Evolutionary conservation across 805 yeast species (phyloP).

Genomic region (Kazachstania kunashirensis): DNA sequence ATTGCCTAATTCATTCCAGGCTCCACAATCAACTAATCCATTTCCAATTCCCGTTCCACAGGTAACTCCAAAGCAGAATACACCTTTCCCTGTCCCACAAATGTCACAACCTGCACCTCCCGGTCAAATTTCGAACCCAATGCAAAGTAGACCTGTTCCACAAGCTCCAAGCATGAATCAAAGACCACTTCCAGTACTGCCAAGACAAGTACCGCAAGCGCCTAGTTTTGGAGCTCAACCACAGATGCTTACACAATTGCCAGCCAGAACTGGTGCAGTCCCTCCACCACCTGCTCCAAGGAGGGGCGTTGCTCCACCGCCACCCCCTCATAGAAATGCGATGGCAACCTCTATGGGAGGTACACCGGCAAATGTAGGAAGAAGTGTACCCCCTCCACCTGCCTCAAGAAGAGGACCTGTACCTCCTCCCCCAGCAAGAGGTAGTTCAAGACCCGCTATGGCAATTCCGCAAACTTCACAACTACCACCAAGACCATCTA

Average conservation of each 20-base stretch:
- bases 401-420: constrained; percentile 15
- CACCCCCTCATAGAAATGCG: constrained; percentile 17
- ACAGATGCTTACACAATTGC: constrained; percentile 8
- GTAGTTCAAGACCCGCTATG: constrained; percentile 1
- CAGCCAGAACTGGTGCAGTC: constrained; percentile 6
- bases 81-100: constrained; percentile 6
- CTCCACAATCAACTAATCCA: constrained; percentile 6
- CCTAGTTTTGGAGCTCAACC: constrained; percentile 8
- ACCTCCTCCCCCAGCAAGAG: constrained; percentile 11
- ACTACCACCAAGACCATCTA: background rate
- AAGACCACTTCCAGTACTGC: constrained; percentile 4
- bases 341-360: constrained; percentile 8
- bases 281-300: constrained; percentile 26
- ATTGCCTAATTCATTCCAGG: constrained; percentile 3
- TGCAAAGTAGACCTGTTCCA: constrained; percentile 14
- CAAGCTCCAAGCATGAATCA: constrained; percentile 6
- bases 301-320: constrained; percentile 27
- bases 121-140: background rate
- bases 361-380: constrained; percentile 8
- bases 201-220: constrained; percentile 21
- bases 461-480: background rate
- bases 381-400: constrained; percentile 14
- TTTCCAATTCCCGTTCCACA: constrained; percentile 7
- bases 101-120: constrained; percentile 7
- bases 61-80: constrained; percentile 11